Conservation (phyloP, 257 asterid species). For the Craterostigma plantagineum region DNA sequence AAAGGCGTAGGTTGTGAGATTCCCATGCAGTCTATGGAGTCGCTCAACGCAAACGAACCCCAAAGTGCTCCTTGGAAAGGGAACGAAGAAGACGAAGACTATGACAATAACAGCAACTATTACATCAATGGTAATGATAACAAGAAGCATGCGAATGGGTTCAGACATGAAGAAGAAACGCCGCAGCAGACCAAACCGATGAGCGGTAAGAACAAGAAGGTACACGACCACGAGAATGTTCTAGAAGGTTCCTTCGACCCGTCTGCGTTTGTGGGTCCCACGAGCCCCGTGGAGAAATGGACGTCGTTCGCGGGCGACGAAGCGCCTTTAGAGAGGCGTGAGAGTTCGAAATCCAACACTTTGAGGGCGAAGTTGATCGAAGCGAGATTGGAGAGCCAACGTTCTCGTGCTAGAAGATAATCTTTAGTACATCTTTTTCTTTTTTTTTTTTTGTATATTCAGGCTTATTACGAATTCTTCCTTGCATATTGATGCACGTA, state of each 20-base stretch:
- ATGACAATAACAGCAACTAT: neutral
- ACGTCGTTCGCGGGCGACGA: conserved; percentile 24
- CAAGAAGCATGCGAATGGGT: conserved; percentile 11
- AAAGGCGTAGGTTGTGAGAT: conserved; percentile 14
- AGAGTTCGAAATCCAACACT: conserved; percentile 30
- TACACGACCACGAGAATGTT: conserved; percentile 7
- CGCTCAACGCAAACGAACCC: conserved; percentile 32
- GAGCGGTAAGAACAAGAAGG: conserved; percentile 8
- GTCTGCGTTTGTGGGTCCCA: conserved; percentile 24
- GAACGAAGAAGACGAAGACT: conserved; percentile 19
- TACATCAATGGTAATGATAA: conserved; percentile 16
- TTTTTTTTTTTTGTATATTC: too few relatives aligned
- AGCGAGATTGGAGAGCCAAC: conserved; percentile 50
- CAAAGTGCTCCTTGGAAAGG: conserved; percentile 46
- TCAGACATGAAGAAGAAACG: conserved; percentile 12
- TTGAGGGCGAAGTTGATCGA: conserved; percentile 73
- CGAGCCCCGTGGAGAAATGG: conserved; percentile 57
- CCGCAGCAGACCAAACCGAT: too few relatives aligned
- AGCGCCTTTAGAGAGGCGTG: conserved; percentile 21
- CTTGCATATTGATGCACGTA: too few relatives aligned
- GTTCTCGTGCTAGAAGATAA: conserved; percentile 19
- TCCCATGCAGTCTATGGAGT: conserved; percentile 22
- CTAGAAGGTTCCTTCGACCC: conserved; percentile 23
- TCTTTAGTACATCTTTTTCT: too few relatives aligned
- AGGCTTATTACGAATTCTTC: too few relatives aligned